These are phyloP conservation scores for Penicillium vulpinum DNA, from an alignment of 2,329 filamentous ascomycete species.

Conservation along the genomic window DNA sequence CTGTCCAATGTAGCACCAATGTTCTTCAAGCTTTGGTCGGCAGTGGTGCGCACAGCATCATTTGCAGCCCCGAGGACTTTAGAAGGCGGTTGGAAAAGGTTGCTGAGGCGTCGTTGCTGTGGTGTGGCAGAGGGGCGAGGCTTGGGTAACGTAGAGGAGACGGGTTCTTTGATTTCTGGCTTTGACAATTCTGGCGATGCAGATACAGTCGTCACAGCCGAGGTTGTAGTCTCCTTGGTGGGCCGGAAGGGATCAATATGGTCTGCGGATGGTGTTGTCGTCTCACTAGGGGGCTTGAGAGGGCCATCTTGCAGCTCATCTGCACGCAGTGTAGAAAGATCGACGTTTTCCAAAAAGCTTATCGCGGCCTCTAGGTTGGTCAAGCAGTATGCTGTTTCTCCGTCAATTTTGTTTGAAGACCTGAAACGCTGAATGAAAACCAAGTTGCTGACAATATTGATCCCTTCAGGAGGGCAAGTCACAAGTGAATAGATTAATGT, in stretches of 20 bases:
- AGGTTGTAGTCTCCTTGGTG: conserved; percentile 26
- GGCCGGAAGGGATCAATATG: conserved; percentile 28
- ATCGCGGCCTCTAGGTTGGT: conserved; percentile 95
- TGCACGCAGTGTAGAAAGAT: conserved; percentile 80
- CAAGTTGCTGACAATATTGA: conserved; percentile 92
- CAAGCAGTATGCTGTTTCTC: conserved; percentile 92
- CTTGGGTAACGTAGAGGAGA: conserved; percentile 37
- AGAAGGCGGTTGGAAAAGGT: conserved; percentile 80
- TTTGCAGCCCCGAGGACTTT: conserved; percentile 79
- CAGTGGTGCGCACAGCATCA: conserved; percentile 81
- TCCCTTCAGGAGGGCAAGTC: conserved; percentile 78
- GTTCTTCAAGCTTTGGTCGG: conserved; percentile 87
- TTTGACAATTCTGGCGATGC: conserved; percentile 33
- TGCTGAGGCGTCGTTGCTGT: conserved; percentile 76
- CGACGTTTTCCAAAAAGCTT: conserved; percentile 91
- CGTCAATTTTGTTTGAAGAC: conserved; percentile 80
- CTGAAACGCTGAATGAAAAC: conserved; percentile 92
- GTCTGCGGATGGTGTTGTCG: conserved; percentile 27
- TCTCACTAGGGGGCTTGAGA: conserved; percentile 52
- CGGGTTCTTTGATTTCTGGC: conserved; percentile 29
- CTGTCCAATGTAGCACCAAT: conserved; percentile 88
- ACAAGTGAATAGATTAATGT: conserved; percentile 96
- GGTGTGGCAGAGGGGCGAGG: conserved; percentile 38
- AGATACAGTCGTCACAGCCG: conserved; percentile 31
- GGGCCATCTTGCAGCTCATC: conserved; percentile 74